Base-by-base conservation (phyloP, 176 grass and related monocot species). In the Tillandsia fasciculata region DNA sequence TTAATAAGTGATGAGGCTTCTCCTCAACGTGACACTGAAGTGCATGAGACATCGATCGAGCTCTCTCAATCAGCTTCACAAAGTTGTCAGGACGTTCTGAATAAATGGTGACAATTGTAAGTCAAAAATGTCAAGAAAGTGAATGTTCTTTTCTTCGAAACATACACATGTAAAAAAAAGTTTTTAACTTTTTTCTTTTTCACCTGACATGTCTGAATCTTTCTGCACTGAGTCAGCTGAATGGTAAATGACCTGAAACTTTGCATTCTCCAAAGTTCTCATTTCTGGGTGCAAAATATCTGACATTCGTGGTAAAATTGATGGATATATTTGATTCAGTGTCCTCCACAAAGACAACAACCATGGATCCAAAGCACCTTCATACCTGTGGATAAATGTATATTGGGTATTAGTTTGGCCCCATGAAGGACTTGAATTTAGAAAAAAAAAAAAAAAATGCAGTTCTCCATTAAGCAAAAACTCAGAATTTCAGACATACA, bases 291-390 rank as follows among this genome's bases (percentile, higher is more conserved):
- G 42, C 59, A 64, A 83, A 52, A 92, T 92, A 83, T 96, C 77
- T 69, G 79, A 92, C 67, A 92, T 42, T 51, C 82, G 78, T 71
- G 88, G 89, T 82, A 96, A 64, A 66, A 96, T 72, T 64, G 66
- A 71, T 4, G 53, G 67, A 59, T 87, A 71, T 63, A 70, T 76
- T 77, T 82, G 77, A 87, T 87, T 83, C 69, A 87, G 54, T 58
- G 67, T 85, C 71, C 77, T 87, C 93, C 93, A 96, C 49, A 96
- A 28, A 70, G 83, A 85, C 50, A 81, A 68, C 79, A 96, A 81
- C 93, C 89, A 96, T 63, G 86, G 86, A 58, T 92, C 93, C 24
- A 96, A 63, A 74, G 81, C 74, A 53, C 92, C 93, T 86, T 96
- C 93, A 53, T 96, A 96, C 63, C 93, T 96, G 78, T 33, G 53